A percentile compares a stretch with the other conserved stretches of the same genome.
Evolutionary conservation across 805 yeast genomes (phyloP).

Genomic region (Yarrowia phangngaensis): DNA sequence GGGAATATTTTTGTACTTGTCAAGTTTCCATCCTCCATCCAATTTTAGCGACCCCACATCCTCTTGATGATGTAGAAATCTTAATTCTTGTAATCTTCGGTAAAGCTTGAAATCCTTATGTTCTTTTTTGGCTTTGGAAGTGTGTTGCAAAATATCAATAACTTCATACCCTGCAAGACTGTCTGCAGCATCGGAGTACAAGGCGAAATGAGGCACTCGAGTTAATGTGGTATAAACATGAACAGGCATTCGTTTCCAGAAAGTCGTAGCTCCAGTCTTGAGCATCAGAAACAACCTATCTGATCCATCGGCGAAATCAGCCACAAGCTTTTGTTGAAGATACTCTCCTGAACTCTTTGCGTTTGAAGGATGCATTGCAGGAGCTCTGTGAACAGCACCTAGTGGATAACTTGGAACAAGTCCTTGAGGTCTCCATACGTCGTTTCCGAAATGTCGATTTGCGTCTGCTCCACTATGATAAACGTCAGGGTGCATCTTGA

Average conservation of each 20-base stretch:
- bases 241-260: conserved; percentile 40
- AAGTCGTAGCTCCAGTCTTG: conserved; percentile 40
- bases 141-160: conserved; percentile 36
- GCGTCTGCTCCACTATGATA: conserved; percentile 13
- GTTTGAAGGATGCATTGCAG: conserved; percentile 5
- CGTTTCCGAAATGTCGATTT: conserved; percentile 20
- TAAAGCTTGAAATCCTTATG: conserved; percentile 33
- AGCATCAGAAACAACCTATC: conserved; percentile 38
- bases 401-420: conserved; percentile 16
- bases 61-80: conserved; percentile 33
- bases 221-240: conserved; percentile 40
- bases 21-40: conserved; percentile 39
- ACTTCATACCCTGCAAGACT: conserved; percentile 38
- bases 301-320: conserved; percentile 33
- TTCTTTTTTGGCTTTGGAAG: conserved; percentile 30
- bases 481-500: conserved; percentile 17
- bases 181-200: conserved; percentile 40
- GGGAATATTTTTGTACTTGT: conserved; percentile 42
- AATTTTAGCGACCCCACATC: conserved; percentile 28
- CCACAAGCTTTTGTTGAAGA: conserved; percentile 33
- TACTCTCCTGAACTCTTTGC: conserved; percentile 3
- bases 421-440: conserved; percentile 23
- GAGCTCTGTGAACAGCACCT: conserved; percentile 10
- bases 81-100: conserved; percentile 33
- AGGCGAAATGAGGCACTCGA: conserved; percentile 36